Evolutionary conservation across 345 rosid genomes (phyloP), one percentile per base, ranked within the genome.

Genomic region (Lepidium didymum): DNA sequence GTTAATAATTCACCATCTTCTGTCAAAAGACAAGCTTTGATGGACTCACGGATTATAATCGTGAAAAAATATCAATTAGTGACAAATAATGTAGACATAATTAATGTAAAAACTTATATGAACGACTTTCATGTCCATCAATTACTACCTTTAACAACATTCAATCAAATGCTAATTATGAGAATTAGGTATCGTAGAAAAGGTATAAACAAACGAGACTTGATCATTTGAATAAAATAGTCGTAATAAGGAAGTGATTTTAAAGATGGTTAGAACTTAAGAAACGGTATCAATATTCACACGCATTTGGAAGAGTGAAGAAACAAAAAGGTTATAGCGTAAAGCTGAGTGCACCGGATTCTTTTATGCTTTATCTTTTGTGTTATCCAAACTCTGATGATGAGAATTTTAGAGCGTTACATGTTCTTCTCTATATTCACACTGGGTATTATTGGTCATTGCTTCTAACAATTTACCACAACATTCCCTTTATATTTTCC

Each of bases 291-390:
- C 40, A 54, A 54, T 38, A 37, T 55, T 63, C 64, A 63, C 69
- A 71, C 64, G 76, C 58, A 72, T 63, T 29, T 45, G 16, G 57
- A 55, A 55, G 35, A 45, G 64, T 56, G 70, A 33, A 37, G 36
- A 31, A 25, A 54, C 38, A 8, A 36, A 62, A 54, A 62, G 16
- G 34, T 27, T 6, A 29, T 71, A 44, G 75, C 75, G 62, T 71
- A 54, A 62, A 53, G 63, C 55, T 38, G 40, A 55, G 56, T 62
- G 63, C 33, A 71, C 18, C 42, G 15, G 41, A 71, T 71, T 18
- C 75, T 16, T 29, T 54, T 54, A 35, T 62, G 56, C 75, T 70
- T 71, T 55, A 6, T 38, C 58, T 64, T 15, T 35, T 16, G 52
- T 18, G 43, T 70, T 54, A 44, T 70, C 61, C 41, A 11, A 70